These are phyloP conservation scores for Penicillium tannophilum DNA, from an alignment of 495 filamentous ascomycete species.

Conservation along the genomic window DNA sequence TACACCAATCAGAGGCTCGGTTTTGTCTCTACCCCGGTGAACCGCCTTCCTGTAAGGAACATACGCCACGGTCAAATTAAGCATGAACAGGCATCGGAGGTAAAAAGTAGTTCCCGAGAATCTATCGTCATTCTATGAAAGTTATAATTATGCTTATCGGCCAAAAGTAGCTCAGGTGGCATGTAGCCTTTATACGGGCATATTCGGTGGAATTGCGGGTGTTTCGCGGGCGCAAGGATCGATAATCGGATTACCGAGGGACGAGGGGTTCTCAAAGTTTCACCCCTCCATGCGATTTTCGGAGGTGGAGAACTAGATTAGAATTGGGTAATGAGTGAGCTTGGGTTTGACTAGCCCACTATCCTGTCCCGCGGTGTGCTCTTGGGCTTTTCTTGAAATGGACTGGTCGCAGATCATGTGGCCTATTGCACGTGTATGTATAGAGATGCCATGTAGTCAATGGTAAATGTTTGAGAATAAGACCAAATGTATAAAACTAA, in stretches of 20 bases:
- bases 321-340: background rate
- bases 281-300: conserved; percentile 4
- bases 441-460: too few relatives aligned
- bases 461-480: too few relatives aligned
- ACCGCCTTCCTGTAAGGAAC: conserved; percentile 20
- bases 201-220: conserved; percentile 30
- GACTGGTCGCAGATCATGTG: background rate
- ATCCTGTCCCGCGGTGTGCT: background rate
- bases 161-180: background rate
- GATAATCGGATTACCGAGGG: conserved; percentile 20
- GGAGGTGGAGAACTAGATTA: conserved; percentile 1
- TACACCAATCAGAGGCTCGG: conserved; percentile 45
- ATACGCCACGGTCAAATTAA: conserved; percentile 4
- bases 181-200: conserved; percentile 13
- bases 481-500: too few relatives aligned
- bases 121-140: background rate
- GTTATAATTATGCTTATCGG: background rate
- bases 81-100: conserved; percentile 10
- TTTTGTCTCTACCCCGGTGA: conserved; percentile 15
- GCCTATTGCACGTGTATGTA: background rate
- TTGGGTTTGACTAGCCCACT: background rate
- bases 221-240: conserved; percentile 6
- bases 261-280: conserved; percentile 2
- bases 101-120: conserved; percentile 21
- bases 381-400: background rate